These are phyloP conservation scores for Cercospora brassicicola DNA, from an alignment of 2,329 filamentous ascomycete genomes.

Conservation along the genomic window DNA sequence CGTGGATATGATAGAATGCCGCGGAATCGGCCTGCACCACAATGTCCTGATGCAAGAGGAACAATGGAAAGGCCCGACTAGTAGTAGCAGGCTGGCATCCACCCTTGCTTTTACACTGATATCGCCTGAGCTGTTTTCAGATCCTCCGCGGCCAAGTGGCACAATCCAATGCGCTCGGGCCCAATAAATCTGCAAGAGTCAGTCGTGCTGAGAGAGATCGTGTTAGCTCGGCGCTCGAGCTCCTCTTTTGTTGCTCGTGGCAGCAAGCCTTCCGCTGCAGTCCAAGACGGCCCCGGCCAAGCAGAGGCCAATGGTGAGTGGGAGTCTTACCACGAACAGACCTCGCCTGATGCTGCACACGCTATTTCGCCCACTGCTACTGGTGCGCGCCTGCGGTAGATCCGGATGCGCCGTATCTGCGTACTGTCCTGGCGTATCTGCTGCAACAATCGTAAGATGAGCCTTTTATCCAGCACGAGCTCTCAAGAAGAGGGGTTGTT, in stretches of 20 bases:
- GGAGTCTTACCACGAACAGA: conserved; percentile 2
- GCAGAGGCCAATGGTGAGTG: neutral
- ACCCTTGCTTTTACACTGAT: conserved; percentile 1
- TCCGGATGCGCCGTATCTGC: neutral
- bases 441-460: conserved; percentile 8
- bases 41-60: neutral
- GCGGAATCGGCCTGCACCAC: neutral
- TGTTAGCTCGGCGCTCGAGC: neutral
- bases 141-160: conserved; percentile 1
- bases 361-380: neutral
- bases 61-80: conserved; percentile 8
- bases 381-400: conserved; percentile 1
- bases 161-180: conserved; percentile 2
- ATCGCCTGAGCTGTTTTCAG: neutral
- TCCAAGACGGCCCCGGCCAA: neutral
- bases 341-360: neutral
- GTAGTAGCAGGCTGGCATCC: neutral
- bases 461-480: neutral
- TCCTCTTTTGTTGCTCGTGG: conserved; percentile 6
- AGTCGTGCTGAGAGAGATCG: neutral
- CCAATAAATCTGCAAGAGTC: neutral
- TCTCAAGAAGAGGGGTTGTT: neutral
- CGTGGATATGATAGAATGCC: neutral
- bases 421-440: neutral
- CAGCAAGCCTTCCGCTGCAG: conserved; percentile 5